A percentile compares a stretch with the other conserved stretches of the same genome.
phyloP scores from a whole-genome alignment of 1,139 yeast genomes.

The Trichomonascaceae sp. region DNA sequence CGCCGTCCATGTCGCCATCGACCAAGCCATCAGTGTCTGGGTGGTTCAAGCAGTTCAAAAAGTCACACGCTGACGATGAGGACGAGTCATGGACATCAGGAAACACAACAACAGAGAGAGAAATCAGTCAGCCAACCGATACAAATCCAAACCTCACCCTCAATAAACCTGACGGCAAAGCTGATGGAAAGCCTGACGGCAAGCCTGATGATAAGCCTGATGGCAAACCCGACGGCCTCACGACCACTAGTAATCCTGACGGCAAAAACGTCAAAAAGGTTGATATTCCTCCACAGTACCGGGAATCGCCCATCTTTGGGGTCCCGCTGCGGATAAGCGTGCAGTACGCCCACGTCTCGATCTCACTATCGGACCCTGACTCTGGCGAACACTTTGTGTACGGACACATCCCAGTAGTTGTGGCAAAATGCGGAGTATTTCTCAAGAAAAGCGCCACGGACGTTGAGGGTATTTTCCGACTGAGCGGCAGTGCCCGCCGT shows the following conservation, averaged over 20 bases:
- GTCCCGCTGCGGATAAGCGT: conserved; percentile 63
- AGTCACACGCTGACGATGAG: conserved; percentile 9
- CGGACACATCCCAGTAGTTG: conserved; percentile 78
- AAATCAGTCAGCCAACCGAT: no score
- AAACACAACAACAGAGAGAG: no score
- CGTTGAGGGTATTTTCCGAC: conserved; percentile 85
- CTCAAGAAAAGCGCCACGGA: conserved; percentile 50
- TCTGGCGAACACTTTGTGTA: conserved; percentile 47
- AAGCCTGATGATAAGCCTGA: background rate
- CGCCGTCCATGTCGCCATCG: conserved; percentile 22
- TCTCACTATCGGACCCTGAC: conserved; percentile 38
- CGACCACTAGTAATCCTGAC: background rate
- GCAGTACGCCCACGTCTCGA: conserved; percentile 60
- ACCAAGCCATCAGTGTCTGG: conserved; percentile 23
- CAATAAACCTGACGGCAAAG: no score
- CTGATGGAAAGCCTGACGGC: background rate
- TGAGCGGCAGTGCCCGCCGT: conserved; percentile 84
- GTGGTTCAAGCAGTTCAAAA: conserved; percentile 34
- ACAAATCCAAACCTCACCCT: background rate
- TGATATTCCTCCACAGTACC: background rate
- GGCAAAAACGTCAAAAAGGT: background rate
- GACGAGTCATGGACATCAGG: conserved; percentile 2
- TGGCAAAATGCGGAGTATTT: conserved; percentile 87
- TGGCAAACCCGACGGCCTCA: background rate
- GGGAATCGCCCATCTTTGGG: conserved; percentile 58